Evolutionary conservation across 768 basidiomycete species (phyloP), one percentile per base, ranked within the genome.

Genomic region (Artomyces pyxidatus): DNA sequence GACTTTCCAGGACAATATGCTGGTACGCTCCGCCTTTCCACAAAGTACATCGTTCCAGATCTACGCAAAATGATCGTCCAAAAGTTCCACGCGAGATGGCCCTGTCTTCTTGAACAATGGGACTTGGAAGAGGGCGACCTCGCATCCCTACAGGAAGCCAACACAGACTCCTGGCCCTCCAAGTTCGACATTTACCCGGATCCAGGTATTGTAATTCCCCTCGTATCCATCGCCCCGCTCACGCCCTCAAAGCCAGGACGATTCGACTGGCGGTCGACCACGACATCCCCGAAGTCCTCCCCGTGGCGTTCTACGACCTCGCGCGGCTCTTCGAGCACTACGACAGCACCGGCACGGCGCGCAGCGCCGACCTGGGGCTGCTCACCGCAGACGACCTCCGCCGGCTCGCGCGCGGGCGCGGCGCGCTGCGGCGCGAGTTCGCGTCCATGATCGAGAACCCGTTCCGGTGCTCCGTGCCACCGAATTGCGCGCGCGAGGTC

Each of bases 301-400:
- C 54, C n/a, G 43, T 53, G 12, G 51, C 44, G 12, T 55, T 48
- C 37, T 55, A 55, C 26, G 54, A 55, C 37, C 43, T 53, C 11
- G 26, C 39, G 10, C 51, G 51, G 7, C 47, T 53, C 35, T 49
- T 53, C 22, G 47, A 53, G 22, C 50, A 50, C 29, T 30, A 46
- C 11, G 50, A 52, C 23, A 29, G 45, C 4, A 47, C 51, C 28
- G 45, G 45, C 28, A 45, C 50, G 29, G 50, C 50, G 14, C 32
- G 5, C 32, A n/a, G n/a, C n/a, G n/a, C n/a, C n/a, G 53, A 54
- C 17, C 50, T 52, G 41, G 47, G 50, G 10, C 45, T 44, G 27
- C 25, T 54, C 8, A 52, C 45, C 19, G 45, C 50, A 2, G 53
- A 52, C 23, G 53, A 54, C 30, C 50, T 52, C 6, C 50, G 53